phyloP scores from a whole-genome alignment of 208 protist genomes.

The Leishmania tarentolae region DNA sequence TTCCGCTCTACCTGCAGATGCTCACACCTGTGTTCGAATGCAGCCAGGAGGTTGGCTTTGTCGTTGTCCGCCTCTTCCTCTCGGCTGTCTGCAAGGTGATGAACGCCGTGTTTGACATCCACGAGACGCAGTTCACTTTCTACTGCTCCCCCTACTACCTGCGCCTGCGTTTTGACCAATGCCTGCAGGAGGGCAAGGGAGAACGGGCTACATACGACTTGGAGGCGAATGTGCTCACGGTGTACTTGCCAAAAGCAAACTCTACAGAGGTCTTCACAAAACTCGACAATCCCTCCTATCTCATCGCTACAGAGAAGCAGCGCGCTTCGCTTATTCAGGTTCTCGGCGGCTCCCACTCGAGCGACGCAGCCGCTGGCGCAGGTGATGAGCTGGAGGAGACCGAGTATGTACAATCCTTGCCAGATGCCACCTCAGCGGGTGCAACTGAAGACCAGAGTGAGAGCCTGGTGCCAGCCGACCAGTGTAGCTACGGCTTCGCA shows the following conservation, averaged over 20 bases:
- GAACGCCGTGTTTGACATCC: conserved; percentile 82
- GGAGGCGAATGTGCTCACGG: conserved; percentile 67
- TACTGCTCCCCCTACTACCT: conserved; percentile 91
- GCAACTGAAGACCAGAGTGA: background rate
- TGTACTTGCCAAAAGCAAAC: conserved; percentile 85
- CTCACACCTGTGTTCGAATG: conserved; percentile 88
- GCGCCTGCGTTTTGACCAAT: conserved; percentile 83
- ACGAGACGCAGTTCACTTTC: conserved; percentile 85
- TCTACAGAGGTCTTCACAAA: conserved; percentile 68
- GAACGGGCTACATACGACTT: conserved; percentile 83
- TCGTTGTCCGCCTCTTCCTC: conserved; percentile 78
- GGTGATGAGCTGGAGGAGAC: conserved; percentile 58
- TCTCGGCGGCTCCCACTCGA: conserved; percentile 22
- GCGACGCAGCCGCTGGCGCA: background rate
- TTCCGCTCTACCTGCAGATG: background rate
- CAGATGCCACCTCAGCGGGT: background rate
- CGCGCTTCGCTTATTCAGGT: conserved; percentile 50
- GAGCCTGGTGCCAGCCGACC: background rate
- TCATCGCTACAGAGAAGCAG: conserved; percentile 86
- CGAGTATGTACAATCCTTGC: conserved; percentile 73
- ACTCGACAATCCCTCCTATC: conserved; percentile 85
- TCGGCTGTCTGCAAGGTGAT: conserved; percentile 80
- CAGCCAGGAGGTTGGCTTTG: conserved; percentile 78
- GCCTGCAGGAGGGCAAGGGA: conserved; percentile 68
- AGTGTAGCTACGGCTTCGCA: conserved; percentile 80